Base-by-base conservation (phyloP, 805 yeast genomes). In the Hanseniaspora guilliermondii region DNA sequence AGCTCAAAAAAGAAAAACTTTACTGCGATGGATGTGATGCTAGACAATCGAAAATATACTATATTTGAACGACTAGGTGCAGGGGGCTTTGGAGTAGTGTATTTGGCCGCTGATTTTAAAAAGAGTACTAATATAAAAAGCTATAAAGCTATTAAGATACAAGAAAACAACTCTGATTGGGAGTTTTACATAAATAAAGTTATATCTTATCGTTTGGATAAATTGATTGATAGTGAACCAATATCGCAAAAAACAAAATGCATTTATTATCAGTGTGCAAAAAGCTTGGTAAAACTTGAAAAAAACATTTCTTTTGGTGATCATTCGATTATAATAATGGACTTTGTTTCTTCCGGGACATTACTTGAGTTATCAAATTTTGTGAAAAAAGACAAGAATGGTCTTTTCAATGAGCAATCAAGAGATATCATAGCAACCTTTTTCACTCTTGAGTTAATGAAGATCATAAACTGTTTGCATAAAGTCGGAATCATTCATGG, bases 41-140 rank as follows among this genome's bases (percentile, higher is more conserved):
- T 65, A 82, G 53, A 71, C 75, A 27, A 69, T 71, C 35, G 40
- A 32, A 30, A 33, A 16, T 49, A 8, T 17, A 40, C 24, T 11
- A 40, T 49, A 8, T 14, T 17, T 8, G 33, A 40, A 47, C 77
- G 79, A 60, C 67, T 88, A 12, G 96, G 96, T 0, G 76, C 76
- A 61, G 94, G 95, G n/a, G 93, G 89, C 0, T 82, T 73, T 68
- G 94, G 89, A 0, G 73, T 78, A 1, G 95, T 87, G 0, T 87
- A 79, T 63, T 68, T 87, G 22, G 81, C 85, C 1, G 35, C 16
- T 22, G 46, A 37, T 2, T 8, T 19, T 19, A 6, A 3, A 21
- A 33, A 38, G 14, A 89, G 85, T 63, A 70, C 75, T 12, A 74
- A 77, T 57, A 64, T 67, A 8, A 87, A 85, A 1, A 63, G 67